Evolutionary conservation across 2,329 filamentous ascomycete genomes (phyloP).

Genomic region (Sphaerulina musiva): DNA sequence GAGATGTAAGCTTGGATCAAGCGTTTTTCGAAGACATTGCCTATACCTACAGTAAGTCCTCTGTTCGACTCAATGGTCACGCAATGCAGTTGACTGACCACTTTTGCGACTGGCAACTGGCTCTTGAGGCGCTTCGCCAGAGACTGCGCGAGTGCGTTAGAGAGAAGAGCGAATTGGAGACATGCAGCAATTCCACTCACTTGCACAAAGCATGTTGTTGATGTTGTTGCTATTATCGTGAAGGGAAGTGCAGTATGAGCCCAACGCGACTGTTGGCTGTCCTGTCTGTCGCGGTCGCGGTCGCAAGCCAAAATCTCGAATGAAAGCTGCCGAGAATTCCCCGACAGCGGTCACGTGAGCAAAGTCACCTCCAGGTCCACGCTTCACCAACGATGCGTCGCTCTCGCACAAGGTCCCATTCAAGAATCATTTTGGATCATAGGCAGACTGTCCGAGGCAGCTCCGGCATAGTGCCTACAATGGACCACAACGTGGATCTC

Average conservation of each 20-base stretch:
- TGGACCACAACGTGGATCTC: background rate
- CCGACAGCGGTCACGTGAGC: no score
- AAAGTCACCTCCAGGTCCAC: background rate
- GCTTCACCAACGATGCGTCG: slow-evolving; percentile 1
- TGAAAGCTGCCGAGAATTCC: background rate
- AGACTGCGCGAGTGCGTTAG: slow-evolving; percentile 55
- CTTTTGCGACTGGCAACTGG: slow-evolving; percentile 93
- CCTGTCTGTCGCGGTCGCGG: background rate
- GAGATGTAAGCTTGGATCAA: slow-evolving; percentile 91
- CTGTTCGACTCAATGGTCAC: slow-evolving; percentile 27
- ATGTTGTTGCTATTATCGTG: no score
- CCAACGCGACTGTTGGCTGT: background rate
- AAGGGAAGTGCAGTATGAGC: background rate
- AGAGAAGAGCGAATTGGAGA: background rate
- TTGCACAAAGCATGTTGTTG: slow-evolving; percentile 36
- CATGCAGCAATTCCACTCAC: slow-evolving; percentile 22
- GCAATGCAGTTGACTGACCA: slow-evolving; percentile 49
- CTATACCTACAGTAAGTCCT: slow-evolving; percentile 43
- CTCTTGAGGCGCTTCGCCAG: slow-evolving; percentile 89
- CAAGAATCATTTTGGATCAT: background rate
- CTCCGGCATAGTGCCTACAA: background rate
- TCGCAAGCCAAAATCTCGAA: background rate
- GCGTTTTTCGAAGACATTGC: slow-evolving; percentile 88
- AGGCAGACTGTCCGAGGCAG: slow-evolving; percentile 1
- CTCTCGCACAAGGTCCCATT: background rate